Percentiles rank a stretch among this genome's conserved stretches.
phyloP scores from a whole-genome alignment of 345 rosid species.

The Gossypioides kirkii region DNA sequence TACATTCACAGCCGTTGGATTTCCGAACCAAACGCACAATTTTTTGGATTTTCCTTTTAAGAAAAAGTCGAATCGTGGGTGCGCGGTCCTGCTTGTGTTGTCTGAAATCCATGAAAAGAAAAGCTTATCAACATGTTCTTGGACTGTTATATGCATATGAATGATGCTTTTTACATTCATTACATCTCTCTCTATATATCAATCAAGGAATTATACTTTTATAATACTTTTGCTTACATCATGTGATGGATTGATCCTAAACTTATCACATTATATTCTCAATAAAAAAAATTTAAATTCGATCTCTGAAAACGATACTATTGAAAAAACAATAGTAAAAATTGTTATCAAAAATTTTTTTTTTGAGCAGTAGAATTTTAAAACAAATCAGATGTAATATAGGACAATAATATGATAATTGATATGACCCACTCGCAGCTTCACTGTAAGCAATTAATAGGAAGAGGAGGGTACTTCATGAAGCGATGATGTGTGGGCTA shows the following conservation, averaged over 20 bases:
- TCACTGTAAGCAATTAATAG: background rate
- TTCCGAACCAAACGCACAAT: background rate
- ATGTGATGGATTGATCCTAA: background rate
- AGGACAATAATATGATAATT: background rate
- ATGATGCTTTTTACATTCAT: background rate
- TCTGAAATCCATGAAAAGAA: background rate
- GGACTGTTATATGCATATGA: background rate
- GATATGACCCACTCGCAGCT: background rate
- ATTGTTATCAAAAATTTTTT: no score
- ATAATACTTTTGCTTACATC: background rate
- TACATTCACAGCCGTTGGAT: background rate
- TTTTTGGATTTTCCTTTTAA: background rate
- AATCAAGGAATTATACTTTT: background rate
- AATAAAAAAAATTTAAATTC: no score
- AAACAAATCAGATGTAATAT: no score
- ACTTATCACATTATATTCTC: no score
- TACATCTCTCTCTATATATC: background rate
- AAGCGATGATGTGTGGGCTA: slow-evolving; percentile 26
- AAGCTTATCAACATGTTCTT: slow-evolving; percentile 20
- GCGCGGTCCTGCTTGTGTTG: background rate
- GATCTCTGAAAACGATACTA: no score
- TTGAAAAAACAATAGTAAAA: no score
- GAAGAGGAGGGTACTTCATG: slow-evolving; percentile 16
- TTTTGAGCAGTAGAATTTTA: no score
- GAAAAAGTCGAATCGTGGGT: background rate